phyloP scores from a whole-genome alignment of 495 filamentous ascomycete species.

The Xylaria telfairii region DNA sequence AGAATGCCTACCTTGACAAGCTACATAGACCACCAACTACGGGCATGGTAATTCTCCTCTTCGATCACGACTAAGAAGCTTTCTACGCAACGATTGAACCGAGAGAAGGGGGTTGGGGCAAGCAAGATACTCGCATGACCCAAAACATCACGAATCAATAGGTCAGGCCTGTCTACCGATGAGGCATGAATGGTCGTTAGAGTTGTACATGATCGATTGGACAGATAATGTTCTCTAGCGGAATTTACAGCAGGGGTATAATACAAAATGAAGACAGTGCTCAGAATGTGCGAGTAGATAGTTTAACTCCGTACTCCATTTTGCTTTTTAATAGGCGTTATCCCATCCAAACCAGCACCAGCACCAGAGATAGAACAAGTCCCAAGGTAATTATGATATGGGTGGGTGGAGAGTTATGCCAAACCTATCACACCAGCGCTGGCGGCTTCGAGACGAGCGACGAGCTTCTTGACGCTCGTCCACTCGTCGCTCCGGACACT shows the following conservation, averaged over 20 bases:
- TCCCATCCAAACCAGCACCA: conserved; percentile 15
- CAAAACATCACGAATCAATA: background rate
- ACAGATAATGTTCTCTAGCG: background rate
- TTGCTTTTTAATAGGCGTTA: background rate
- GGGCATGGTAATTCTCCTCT: background rate
- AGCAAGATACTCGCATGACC: background rate
- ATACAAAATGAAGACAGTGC: conserved; percentile 21
- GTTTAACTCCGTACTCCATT: conserved; percentile 23
- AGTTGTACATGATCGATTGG: background rate
- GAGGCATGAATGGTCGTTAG: background rate
- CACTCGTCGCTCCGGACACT: conserved; percentile 85
- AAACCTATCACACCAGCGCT: conserved; percentile 43
- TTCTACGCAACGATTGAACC: no score
- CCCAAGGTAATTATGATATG: background rate
- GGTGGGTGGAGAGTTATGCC: conserved; percentile 26
- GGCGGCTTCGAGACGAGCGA: conserved; percentile 67
- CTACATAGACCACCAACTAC: background rate
- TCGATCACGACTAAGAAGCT: background rate
- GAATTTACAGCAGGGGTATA: conserved; percentile 20
- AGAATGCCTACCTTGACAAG: background rate
- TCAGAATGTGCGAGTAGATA: conserved; percentile 15
- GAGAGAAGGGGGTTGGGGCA: background rate
- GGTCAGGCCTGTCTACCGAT: background rate
- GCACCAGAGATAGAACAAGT: background rate
- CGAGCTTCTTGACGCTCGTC: conserved; percentile 84